Evolutionary conservation across 2,329 filamentous ascomycete genomes (phyloP), one percentile per base, ranked within the genome.

Genomic region (Helotiales sp.): DNA sequence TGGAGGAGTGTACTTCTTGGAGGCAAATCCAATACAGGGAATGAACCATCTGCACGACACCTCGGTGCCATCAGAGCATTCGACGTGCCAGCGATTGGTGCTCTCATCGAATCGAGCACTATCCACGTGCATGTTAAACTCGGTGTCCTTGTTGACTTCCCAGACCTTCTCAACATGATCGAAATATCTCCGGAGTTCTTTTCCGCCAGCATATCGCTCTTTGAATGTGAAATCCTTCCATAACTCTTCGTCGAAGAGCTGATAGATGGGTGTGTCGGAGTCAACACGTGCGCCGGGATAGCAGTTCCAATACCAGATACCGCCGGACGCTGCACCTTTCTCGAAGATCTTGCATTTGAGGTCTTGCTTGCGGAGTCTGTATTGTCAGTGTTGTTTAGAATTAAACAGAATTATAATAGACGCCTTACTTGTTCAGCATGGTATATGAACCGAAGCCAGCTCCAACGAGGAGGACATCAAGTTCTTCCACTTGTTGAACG

Each of bases 151-250:
- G 74, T 83, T 86, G 22, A 90, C 77, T 13, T 82, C 77, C 6
- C 87, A 71, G 4, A 84, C 80, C 65, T 84, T 84, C 63, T 88
- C 87, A 20, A 87, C 82, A 59, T 87, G 84, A 17, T 87, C 82
- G 72, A 90, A 90, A 75, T 90, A 90, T 3, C 75, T 74, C 13
- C 84, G 80, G 0, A 90, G 79, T 52, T 90, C 84, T 26, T 80
- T 69, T 26, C 82, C 84, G 11, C 76, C 81, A 0, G 86, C 85
- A 59, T 86, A 88, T 65, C 83, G 82, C 67, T 76, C 81, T 0
- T 79, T 78, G 84, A 86, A 90, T 40, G 80, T 87, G 85, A 86
- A 90, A 3, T 83, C 83, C 75, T 86, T 79, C 74, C 79, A 85
- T 1, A 74, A 20, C 4, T 78, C 76, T 40, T 77, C 72, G 52